These are phyloP conservation scores for Adansonia rubrostipa DNA, from an alignment of 441 rosid genomes.

Conservation along the genomic window DNA sequence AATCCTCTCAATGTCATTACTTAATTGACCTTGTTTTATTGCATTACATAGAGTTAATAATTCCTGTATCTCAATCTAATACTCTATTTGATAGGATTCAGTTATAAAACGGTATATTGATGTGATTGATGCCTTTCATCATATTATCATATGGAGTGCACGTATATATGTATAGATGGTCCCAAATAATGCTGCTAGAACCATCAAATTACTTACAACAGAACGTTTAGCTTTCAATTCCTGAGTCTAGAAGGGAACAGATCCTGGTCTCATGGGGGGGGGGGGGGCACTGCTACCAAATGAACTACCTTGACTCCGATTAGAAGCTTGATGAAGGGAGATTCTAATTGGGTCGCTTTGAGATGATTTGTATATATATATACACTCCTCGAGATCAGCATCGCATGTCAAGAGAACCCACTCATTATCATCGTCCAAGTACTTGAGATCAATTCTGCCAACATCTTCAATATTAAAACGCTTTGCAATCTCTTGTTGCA, in stretches of 20 bases:
- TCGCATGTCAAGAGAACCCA: conserved; percentile 97
- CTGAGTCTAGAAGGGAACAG: conserved; percentile 9
- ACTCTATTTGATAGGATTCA: neutral
- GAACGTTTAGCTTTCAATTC: neutral
- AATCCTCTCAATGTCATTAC: neutral
- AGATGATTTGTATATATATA: conserved; percentile 61
- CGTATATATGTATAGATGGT: neutral
- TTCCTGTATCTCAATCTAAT: conserved; percentile 9
- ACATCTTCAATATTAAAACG: conserved; percentile 61
- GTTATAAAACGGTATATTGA: neutral
- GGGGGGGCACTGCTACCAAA: conserved; percentile 34
- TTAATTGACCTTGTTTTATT: neutral
- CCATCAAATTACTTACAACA: neutral
- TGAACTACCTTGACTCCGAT: conserved; percentile 36
- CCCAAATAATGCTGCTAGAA: conserved; percentile 10
- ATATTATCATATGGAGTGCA: too few relatives aligned
- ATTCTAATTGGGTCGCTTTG: conserved; percentile 60
- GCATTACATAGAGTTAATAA: neutral
- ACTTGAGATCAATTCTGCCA: conserved; percentile 66
- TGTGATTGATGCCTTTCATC: neutral
- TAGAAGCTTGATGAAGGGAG: conserved; percentile 51
- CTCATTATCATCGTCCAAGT: conserved; percentile 82
- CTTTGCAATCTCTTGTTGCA: conserved; percentile 71
- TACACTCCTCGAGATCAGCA: conserved; percentile 90
- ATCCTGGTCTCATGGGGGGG: conserved; percentile 23